Percentiles rank a stretch among this genome's conserved stretches.
These are phyloP conservation scores for Pseudopithomyces maydicus DNA, from an alignment of 2,329 filamentous ascomycete genomes.

Conservation along the genomic window DNA sequence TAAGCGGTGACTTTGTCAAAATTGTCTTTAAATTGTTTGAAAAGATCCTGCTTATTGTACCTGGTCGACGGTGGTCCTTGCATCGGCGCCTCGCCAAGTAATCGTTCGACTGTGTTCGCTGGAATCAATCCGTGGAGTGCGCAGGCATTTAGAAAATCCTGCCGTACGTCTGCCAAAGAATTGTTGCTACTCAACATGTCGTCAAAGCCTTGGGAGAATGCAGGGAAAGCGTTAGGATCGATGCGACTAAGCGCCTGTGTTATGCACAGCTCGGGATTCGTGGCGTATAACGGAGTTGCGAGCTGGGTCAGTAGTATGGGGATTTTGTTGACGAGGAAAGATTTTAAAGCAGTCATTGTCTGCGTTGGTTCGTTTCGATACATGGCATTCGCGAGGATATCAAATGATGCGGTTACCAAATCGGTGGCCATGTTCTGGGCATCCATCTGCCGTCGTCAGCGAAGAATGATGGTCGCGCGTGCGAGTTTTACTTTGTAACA, in stretches of 20 bases:
- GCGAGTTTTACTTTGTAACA: constrained; percentile 71
- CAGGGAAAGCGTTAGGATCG: constrained; percentile 66
- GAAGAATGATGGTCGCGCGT: background rate
- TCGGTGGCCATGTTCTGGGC: constrained; percentile 78
- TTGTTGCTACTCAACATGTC: constrained; percentile 60
- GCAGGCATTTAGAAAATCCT: constrained; percentile 88
- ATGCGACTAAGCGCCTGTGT: constrained; percentile 68
- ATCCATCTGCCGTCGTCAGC: constrained; percentile 65
- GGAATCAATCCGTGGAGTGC: constrained; percentile 85
- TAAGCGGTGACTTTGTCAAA: constrained; percentile 76
- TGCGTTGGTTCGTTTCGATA: constrained; percentile 68
- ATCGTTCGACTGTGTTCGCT: constrained; percentile 74
- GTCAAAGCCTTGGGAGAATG: constrained; percentile 67
- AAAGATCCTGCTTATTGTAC: constrained; percentile 77
- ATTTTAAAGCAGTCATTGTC: constrained; percentile 74
- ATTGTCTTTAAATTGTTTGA: constrained; percentile 78
- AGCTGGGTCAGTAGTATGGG: constrained; percentile 66
- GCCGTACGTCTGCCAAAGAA: constrained; percentile 69
- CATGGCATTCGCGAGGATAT: constrained; percentile 84
- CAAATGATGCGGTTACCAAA: constrained; percentile 85
- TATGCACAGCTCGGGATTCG: constrained; percentile 68
- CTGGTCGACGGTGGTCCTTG: constrained; percentile 75
- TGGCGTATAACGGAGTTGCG: constrained; percentile 61
- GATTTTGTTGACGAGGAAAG: constrained; percentile 80
- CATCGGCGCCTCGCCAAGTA: constrained; percentile 85